phyloP scores from a whole-genome alignment of 2,329 filamentous ascomycete species.

The Triangularia setosa region DNA sequence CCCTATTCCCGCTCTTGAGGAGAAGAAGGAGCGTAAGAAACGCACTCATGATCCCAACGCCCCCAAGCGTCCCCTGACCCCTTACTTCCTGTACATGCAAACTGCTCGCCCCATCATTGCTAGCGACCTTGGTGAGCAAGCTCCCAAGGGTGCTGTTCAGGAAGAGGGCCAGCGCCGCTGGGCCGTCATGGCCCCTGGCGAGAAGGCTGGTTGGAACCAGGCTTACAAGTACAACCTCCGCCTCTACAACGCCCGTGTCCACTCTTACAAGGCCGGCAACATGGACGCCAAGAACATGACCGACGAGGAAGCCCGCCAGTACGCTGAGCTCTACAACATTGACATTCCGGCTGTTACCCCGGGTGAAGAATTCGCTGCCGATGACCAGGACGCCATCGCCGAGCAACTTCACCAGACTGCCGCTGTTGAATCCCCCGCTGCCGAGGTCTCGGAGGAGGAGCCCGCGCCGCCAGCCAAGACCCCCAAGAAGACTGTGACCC shows the following conservation, averaged over 20 bases:
- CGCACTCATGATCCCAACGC: slow-evolving; percentile 85
- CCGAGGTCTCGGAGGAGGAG: slow-evolving; percentile 40
- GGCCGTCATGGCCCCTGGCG: slow-evolving; percentile 68
- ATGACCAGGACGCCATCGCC: slow-evolving; percentile 55
- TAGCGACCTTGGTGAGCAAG: slow-evolving; percentile 67
- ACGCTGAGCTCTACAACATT: slow-evolving; percentile 57
- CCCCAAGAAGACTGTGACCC: slow-evolving; percentile 52
- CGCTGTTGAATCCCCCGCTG: slow-evolving; percentile 32
- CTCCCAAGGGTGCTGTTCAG: slow-evolving; percentile 81
- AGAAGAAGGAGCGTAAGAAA: slow-evolving; percentile 89
- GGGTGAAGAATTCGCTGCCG: slow-evolving; percentile 40
- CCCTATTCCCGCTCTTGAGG: slow-evolving; percentile 49
- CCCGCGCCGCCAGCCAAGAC: slow-evolving; percentile 47
- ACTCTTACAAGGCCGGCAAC: slow-evolving; percentile 62
- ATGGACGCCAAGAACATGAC: slow-evolving; percentile 55
- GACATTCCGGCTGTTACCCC: slow-evolving; percentile 48
- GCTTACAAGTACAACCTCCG: slow-evolving; percentile 65
- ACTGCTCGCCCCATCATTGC: slow-evolving; percentile 80
- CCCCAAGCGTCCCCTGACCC: slow-evolving; percentile 88
- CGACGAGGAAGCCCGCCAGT: slow-evolving; percentile 56
- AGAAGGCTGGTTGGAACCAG: slow-evolving; percentile 68
- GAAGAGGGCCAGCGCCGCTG: slow-evolving; percentile 84
- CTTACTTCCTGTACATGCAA: slow-evolving; percentile 94
- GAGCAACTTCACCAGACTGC: slow-evolving; percentile 53
- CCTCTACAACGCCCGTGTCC: slow-evolving; percentile 61